Conservation (phyloP, 1,284 basidiomycete genomes). For the Cystobasidium sp. region DNA sequence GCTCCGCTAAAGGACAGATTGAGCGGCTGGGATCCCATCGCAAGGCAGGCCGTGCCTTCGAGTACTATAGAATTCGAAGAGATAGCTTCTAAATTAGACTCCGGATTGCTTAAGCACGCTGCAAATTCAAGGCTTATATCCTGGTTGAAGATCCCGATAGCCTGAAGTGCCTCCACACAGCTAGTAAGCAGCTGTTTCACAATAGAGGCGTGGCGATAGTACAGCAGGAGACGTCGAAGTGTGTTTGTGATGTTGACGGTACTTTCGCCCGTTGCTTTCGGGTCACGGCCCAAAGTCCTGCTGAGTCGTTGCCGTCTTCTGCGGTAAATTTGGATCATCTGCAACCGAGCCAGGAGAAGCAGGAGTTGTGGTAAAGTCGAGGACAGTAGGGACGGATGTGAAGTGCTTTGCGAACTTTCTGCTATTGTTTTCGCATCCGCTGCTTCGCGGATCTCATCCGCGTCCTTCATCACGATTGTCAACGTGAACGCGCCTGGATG, state of each 20-base stretch:
- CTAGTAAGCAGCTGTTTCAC: neutral
- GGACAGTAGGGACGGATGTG: neutral
- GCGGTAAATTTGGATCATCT: conserved; percentile 31
- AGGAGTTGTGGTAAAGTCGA: conserved; percentile 10
- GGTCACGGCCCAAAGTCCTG: neutral
- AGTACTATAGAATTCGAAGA: neutral
- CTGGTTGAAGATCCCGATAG: neutral
- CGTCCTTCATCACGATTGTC: conserved; percentile 5
- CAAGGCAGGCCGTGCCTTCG: conserved; percentile 16
- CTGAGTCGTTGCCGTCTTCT: conserved; percentile 1
- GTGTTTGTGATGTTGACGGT: neutral
- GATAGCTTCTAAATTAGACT: neutral
- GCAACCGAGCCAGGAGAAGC: conserved; percentile 7
- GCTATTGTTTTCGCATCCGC: neutral
- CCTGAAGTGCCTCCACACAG: neutral
- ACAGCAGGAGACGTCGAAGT: conserved; percentile 14
- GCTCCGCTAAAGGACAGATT: conserved; percentile 29
- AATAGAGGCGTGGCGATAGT: conserved; percentile 12
- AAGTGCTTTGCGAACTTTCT: neutral
- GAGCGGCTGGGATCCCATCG: conserved; percentile 16
- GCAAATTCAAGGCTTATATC: conserved; percentile 3
- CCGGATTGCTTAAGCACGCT: neutral
- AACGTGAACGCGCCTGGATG: conserved; percentile 4
- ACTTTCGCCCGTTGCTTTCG: neutral
- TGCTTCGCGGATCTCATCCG: conserved; percentile 13